Base-by-base conservation (phyloP, 305 asterid species). In the Fraxinus albicans region DNA sequence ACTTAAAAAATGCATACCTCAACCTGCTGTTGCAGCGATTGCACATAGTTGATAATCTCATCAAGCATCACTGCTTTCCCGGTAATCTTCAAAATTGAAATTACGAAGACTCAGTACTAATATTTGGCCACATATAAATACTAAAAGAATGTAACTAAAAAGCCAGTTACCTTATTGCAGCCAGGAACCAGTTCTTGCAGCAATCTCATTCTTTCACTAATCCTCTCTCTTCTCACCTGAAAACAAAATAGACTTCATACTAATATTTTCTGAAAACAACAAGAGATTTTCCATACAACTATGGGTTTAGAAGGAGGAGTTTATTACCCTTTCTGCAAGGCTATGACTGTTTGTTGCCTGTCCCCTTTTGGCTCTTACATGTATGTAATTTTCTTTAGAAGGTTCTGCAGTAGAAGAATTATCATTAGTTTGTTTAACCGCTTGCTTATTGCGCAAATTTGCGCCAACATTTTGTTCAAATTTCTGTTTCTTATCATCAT, bases 11-110 rank as follows among this genome's bases (percentile, higher is more conserved):
- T 81, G 63, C 83, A 72, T 92, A 95, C 99, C 98, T 95, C 98
- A 72, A 94, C 98, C 67, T 95, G 97, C 77, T 91, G 97, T 77
- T 95, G 97, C 82, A 95, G 93, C 34, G 97, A 95, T 86, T 94
- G 97, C 75, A 95, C 99, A 77, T 95, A 95, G 89, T 95, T 95
- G 89, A 95, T 95, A 77, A 95, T 95, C 93, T 94, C 99, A 87
- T 95, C 99, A 40, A 94, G 97, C 98, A 95, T 95, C 92, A 94
- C 92, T 8, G 99, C 99, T 87, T 94, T 95, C 77, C 98, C 99
- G 77, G 95, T 93, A 78, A 94, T 94, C 98, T 93, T 80, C 77
- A 78, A 60, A 78, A 38, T 5, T 23, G 60, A 81, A 88, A 65
- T n/a, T 35, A 29, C 4, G 36, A 63, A 79, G 47, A 53, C 10